These are phyloP conservation scores for Wickerhamomyces sp. DNA, from an alignment of 1,139 yeast genomes.

Conservation along the genomic window DNA sequence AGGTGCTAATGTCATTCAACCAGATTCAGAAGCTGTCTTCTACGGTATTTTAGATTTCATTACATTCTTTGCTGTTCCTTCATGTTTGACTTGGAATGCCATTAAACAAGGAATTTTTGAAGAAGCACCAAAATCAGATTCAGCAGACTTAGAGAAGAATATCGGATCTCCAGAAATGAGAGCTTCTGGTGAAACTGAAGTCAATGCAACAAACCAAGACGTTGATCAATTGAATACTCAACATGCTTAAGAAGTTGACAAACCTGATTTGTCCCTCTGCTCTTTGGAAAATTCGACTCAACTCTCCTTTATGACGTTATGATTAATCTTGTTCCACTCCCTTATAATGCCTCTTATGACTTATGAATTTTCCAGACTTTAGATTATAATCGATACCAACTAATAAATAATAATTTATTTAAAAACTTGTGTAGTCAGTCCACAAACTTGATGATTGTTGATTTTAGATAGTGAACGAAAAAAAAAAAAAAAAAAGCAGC, in stretches of 20 bases:
- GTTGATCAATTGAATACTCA: background rate
- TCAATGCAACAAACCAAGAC: slow-evolving; percentile 6
- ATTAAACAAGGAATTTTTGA: slow-evolving; percentile 9
- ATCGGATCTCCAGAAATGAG: slow-evolving; percentile 13
- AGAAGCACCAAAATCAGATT: background rate
- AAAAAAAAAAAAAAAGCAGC: too few species aligned
- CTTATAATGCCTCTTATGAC: too few species aligned
- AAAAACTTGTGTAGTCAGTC: too few species aligned
- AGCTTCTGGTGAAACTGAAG: slow-evolving; percentile 24
- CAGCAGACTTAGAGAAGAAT: slow-evolving; percentile 7
- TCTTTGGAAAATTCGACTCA: too few species aligned
- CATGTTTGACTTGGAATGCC: slow-evolving; percentile 14
- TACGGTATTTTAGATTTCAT: slow-evolving; percentile 57
- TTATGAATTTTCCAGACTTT: too few species aligned
- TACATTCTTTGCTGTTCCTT: slow-evolving; percentile 40
- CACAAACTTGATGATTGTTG: too few species aligned
- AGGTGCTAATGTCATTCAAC: slow-evolving; percentile 64
- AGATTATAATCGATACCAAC: too few species aligned
- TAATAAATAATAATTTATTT: too few species aligned
- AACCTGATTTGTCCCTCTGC: too few species aligned
- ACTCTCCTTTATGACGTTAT: too few species aligned
- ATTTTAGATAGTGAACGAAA: too few species aligned
- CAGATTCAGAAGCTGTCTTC: slow-evolving; percentile 63
- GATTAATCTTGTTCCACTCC: too few species aligned
- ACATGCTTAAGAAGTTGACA: background rate